A percentile compares a stretch with the other conserved stretches of the same genome.
Evolutionary conservation across 257 asterid species (phyloP).

Genomic region (Solanum gracilifrons): DNA sequence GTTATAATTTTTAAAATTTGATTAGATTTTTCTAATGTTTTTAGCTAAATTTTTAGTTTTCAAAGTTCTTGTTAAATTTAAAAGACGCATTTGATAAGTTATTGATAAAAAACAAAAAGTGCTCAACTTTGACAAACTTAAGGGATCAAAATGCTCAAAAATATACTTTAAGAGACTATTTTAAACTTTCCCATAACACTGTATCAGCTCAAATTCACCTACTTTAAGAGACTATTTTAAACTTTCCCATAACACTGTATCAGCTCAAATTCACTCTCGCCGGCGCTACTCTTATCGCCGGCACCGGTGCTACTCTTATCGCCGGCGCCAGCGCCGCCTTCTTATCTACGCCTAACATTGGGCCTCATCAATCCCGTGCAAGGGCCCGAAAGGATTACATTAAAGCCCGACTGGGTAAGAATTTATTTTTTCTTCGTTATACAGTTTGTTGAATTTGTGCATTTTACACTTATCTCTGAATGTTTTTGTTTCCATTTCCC

Average conservation of each 20-base stretch:
- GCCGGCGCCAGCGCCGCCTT: conserved; percentile 6
- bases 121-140: neutral
- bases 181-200: neutral
- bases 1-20: neutral
- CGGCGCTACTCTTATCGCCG: conserved; percentile 11
- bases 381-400: conserved; percentile 23
- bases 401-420: conserved; percentile 17
- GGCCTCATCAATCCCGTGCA: conserved; percentile 25
- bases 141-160: neutral
- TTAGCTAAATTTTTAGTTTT: no score
- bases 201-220: conserved; percentile 1
- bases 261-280: conserved; percentile 5
- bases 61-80: neutral
- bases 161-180: neutral
- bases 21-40: neutral
- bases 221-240: neutral
- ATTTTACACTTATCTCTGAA: neutral
- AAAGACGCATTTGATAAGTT: neutral
- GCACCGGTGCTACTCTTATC: no score
- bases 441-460: neutral
- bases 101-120: neutral
- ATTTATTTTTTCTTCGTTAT: neutral
- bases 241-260: neutral
- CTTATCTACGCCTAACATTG: conserved; percentile 19
- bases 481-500: neutral